Percentiles rank a stretch among this genome's conserved stretches.
phyloP scores from a whole-genome alignment of 2,329 filamentous ascomycete species.

The Mycosphaerella sp. region DNA sequence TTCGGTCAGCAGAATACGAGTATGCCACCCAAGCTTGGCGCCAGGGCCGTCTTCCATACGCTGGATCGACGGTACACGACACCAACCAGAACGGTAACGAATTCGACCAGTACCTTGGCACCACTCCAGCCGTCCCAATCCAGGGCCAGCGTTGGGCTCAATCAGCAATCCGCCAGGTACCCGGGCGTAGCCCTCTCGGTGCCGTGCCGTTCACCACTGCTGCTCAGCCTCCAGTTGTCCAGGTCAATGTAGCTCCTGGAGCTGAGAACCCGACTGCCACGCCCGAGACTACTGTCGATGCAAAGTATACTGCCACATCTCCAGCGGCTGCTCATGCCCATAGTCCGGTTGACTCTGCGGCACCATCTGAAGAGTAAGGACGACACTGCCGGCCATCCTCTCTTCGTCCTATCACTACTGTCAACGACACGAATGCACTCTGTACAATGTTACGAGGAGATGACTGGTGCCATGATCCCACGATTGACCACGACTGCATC shows the following conservation, averaged over 20 bases:
- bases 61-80: slow-evolving; percentile 22
- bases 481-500: slow-evolving; percentile 23
- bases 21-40: slow-evolving; percentile 32
- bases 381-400: slow-evolving; percentile 5
- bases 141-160: slow-evolving; percentile 35
- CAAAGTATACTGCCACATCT: slow-evolving; percentile 23
- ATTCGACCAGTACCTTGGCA: slow-evolving; percentile 36
- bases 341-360: slow-evolving; percentile 27
- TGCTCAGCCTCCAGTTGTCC: slow-evolving; percentile 24
- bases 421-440: slow-evolving; percentile 18
- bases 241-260: slow-evolving; percentile 21
- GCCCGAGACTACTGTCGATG: slow-evolving; percentile 15
- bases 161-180: slow-evolving; percentile 23
- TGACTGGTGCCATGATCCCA: slow-evolving; percentile 25
- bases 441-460: slow-evolving; percentile 27
- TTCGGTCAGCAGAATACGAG: slow-evolving; percentile 87
- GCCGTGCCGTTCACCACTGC: slow-evolving; percentile 25
- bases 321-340: slow-evolving; percentile 21
- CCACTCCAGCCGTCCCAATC: slow-evolving; percentile 29
- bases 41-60: slow-evolving; percentile 29
- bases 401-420: slow-evolving; percentile 21
- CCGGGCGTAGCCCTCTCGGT: slow-evolving; percentile 25
- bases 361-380: slow-evolving; percentile 25
- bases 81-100: slow-evolving; percentile 31
- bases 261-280: slow-evolving; percentile 18